Evolutionary conservation across 805 yeast species (phyloP).

Genomic region (Debaryomyces hansenii): DNA sequence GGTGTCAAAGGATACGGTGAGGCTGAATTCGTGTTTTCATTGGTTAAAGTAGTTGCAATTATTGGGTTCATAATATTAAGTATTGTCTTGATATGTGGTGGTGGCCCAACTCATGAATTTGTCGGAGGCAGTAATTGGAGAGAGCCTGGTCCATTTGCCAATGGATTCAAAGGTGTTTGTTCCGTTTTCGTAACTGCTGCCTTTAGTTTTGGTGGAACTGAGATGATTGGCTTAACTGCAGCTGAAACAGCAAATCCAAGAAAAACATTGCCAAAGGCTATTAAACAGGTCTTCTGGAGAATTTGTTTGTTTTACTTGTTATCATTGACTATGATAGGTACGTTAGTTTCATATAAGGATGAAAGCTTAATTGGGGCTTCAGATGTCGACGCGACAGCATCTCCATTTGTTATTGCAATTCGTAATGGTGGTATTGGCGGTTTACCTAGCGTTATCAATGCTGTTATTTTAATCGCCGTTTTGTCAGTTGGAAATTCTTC

Average conservation of each 20-base stretch:
- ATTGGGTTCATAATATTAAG: slow-evolving; percentile 49
- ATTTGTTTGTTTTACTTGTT: slow-evolving; percentile 36
- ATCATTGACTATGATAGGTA: slow-evolving; percentile 23
- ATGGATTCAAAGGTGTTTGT: slow-evolving; percentile 41
- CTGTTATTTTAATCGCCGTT: slow-evolving; percentile 64
- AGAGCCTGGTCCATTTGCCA: slow-evolving; percentile 52
- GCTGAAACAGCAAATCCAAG: slow-evolving; percentile 36
- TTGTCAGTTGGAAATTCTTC: slow-evolving; percentile 72
- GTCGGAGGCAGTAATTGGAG: slow-evolving; percentile 50
- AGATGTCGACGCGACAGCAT: slow-evolving; percentile 59
- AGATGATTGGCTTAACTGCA: slow-evolving; percentile 37
- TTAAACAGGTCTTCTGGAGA: slow-evolving; percentile 40
- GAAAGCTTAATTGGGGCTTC: slow-evolving; percentile 42
- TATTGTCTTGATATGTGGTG: slow-evolving; percentile 51
- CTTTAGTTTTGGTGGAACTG: slow-evolving; percentile 37
- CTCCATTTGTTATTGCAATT: slow-evolving; percentile 79
- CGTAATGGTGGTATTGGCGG: slow-evolving; percentile 62
- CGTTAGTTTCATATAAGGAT: slow-evolving; percentile 23
- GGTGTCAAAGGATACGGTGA: slow-evolving; percentile 60
- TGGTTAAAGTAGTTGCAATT: slow-evolving; percentile 49
- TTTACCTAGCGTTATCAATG: slow-evolving; percentile 65
- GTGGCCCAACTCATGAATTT: slow-evolving; percentile 48
- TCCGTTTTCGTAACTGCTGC: slow-evolving; percentile 39
- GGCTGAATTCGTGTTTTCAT: slow-evolving; percentile 51
- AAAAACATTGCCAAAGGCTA: slow-evolving; percentile 33